Conservation (phyloP, 75 land plant genomes). For the Pinus taeda region DNA sequence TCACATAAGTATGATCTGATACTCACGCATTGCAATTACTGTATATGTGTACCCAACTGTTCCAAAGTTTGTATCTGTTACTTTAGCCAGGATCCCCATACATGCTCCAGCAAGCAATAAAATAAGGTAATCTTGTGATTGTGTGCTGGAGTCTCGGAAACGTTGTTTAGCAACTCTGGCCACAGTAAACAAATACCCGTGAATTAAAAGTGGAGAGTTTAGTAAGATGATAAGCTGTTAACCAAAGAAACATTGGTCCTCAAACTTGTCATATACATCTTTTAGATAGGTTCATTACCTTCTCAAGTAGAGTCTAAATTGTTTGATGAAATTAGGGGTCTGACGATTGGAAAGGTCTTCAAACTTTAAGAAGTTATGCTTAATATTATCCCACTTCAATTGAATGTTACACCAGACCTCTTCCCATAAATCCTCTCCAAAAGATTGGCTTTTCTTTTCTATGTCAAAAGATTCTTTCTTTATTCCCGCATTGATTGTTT, state of each 20-base stretch:
- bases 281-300: constrained; percentile 46
- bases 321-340: constrained; percentile 64
- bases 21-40: constrained; percentile 91
- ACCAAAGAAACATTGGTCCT: neutral
- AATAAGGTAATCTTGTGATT: constrained; percentile 83
- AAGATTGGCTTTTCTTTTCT: constrained; percentile 29
- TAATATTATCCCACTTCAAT: constrained; percentile 56
- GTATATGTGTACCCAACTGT: constrained; percentile 84
- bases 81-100: constrained; percentile 84
- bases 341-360: constrained; percentile 69
- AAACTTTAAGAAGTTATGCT: constrained; percentile 31
- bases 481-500: neutral
- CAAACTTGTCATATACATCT: neutral
- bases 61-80: constrained; percentile 76
- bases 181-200: neutral
- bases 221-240: constrained; percentile 6
- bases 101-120: constrained; percentile 85
- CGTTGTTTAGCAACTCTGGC: constrained; percentile 79
- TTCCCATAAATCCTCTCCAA: constrained; percentile 68
- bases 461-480: neutral
- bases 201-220: neutral
- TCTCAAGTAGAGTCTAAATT: constrained; percentile 64
- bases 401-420: constrained; percentile 50
- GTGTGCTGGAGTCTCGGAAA: constrained; percentile 78
- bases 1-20: neutral